A percentile compares a stretch with the other conserved stretches of the same genome.
Evolutionary conservation across 2,329 filamentous ascomycete species (phyloP).

Genomic region (Diaporthe sp.): DNA sequence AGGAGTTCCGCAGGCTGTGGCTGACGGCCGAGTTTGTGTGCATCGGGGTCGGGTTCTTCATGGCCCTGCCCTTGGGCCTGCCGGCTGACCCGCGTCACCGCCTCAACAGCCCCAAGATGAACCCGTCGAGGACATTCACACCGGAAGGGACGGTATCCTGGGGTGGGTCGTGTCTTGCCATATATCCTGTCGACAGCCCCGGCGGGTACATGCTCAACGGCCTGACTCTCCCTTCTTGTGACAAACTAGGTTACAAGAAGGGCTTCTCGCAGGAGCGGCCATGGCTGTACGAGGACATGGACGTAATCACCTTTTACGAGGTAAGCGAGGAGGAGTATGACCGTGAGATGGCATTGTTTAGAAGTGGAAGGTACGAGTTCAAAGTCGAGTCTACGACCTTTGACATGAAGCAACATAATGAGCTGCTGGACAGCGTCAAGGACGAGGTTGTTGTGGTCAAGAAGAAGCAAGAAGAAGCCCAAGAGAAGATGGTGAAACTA

Average conservation of each 20-base stretch:
- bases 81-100: slow-evolving; percentile 67
- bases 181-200: slow-evolving; percentile 70
- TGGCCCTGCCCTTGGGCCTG: slow-evolving; percentile 51
- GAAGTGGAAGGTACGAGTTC: slow-evolving; percentile 65
- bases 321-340: slow-evolving; percentile 67
- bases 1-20: slow-evolving; percentile 40
- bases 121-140: slow-evolving; percentile 69
- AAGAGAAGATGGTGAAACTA: slow-evolving; percentile 50
- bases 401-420: slow-evolving; percentile 69
- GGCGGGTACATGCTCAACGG: slow-evolving; percentile 70
- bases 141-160: slow-evolving; percentile 69
- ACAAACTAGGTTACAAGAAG: slow-evolving; percentile 65
- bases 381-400: slow-evolving; percentile 64
- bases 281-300: slow-evolving; percentile 71
- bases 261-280: slow-evolving; percentile 61
- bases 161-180: slow-evolving; percentile 67
- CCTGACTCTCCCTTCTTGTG: slow-evolving; percentile 66
- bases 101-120: slow-evolving; percentile 69
- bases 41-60: slow-evolving; percentile 53
- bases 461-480: slow-evolving; percentile 60
- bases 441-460: slow-evolving; percentile 63
- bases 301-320: slow-evolving; percentile 68
- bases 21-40: slow-evolving; percentile 45
- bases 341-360: slow-evolving; percentile 60
- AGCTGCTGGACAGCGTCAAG: slow-evolving; percentile 58